A percentile compares a stretch with the other conserved stretches of the same genome.
These are phyloP conservation scores for Ophiostoma sp. DNA, from an alignment of 2,329 filamentous ascomycete species.

Conservation along the genomic window DNA sequence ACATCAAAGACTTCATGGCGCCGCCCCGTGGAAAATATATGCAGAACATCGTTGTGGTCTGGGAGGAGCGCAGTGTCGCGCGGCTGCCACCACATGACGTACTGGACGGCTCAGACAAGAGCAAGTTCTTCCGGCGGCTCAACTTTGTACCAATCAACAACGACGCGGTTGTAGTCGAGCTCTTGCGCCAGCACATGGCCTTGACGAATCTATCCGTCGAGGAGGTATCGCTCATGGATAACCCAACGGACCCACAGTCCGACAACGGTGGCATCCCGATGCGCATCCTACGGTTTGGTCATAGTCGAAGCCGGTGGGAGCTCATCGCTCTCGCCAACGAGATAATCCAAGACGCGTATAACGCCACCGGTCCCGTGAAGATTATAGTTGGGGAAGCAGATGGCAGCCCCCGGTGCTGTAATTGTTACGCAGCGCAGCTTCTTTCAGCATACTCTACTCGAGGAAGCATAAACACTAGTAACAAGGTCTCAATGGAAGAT, in stretches of 20 bases:
- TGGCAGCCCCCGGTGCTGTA: not conserved
- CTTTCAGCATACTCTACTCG: not conserved
- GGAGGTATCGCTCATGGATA: not conserved
- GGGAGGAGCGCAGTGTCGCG: not conserved
- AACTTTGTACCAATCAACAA: not conserved
- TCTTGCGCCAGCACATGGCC: not conserved
- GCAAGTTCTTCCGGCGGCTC: not conserved
- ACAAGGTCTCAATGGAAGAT: no score
- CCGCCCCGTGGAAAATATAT: not conserved
- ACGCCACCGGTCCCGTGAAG: not conserved
- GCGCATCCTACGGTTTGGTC: not conserved
- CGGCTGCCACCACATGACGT: not conserved
- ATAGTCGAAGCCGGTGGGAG: not conserved
- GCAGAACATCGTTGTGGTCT: not conserved
- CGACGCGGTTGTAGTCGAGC: not conserved
- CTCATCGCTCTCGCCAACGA: conserved; percentile 1
- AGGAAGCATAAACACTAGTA: no score
- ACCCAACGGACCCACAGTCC: not conserved
- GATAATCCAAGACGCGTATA: not conserved
- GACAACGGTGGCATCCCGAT: not conserved
- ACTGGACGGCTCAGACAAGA: not conserved
- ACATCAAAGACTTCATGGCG: not conserved
- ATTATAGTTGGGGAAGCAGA: not conserved
- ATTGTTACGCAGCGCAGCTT: not conserved
- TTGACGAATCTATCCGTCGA: not conserved